phyloP scores from a whole-genome alignment of 164 flowering plant species.

The Chloranthus sessilifolius region DNA sequence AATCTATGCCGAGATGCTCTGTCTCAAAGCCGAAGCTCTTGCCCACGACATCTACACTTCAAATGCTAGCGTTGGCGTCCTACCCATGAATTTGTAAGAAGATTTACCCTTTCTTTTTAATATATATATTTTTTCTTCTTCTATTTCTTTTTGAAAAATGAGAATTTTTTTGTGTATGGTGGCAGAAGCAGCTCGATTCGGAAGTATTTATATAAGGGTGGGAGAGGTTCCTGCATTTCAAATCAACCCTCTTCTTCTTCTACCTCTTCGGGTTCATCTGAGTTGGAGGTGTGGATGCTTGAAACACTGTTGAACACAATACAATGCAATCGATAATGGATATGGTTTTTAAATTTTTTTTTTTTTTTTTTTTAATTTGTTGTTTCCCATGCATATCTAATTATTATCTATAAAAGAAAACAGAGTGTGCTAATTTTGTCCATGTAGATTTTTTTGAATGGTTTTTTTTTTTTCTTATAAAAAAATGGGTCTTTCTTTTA shows the following conservation, averaged over 20 bases:
- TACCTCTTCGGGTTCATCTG: constrained; percentile 12
- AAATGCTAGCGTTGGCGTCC: neutral
- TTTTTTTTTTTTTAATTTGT: neutral
- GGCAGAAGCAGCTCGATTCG: constrained; percentile 16
- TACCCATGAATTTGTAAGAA: constrained; percentile 17
- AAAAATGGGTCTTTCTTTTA: too few relatives aligned
- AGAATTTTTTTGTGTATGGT: constrained; percentile 1
- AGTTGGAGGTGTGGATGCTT: constrained; percentile 16
- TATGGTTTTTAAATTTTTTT: neutral
- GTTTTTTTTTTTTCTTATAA: neutral
- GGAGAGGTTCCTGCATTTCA: constrained; percentile 5
- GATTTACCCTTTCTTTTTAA: neutral
- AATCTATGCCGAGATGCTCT: constrained; percentile 17
- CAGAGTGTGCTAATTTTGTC: too few relatives aligned
- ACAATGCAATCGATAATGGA: too few relatives aligned
- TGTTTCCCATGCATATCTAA: too few relatives aligned
- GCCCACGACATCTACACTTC: constrained; percentile 13
- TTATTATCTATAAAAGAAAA: too few relatives aligned
- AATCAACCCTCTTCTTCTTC: constrained; percentile 15
- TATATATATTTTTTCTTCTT: neutral
- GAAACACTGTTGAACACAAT: too few relatives aligned
- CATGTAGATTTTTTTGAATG: neutral
- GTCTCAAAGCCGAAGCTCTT: constrained; percentile 21
- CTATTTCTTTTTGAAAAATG: neutral
- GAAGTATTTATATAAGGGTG: constrained; percentile 8